Evolutionary conservation across 116 monocot genomes (phyloP), one percentile per base, ranked within the genome.

Genomic region (Zostera marina): DNA sequence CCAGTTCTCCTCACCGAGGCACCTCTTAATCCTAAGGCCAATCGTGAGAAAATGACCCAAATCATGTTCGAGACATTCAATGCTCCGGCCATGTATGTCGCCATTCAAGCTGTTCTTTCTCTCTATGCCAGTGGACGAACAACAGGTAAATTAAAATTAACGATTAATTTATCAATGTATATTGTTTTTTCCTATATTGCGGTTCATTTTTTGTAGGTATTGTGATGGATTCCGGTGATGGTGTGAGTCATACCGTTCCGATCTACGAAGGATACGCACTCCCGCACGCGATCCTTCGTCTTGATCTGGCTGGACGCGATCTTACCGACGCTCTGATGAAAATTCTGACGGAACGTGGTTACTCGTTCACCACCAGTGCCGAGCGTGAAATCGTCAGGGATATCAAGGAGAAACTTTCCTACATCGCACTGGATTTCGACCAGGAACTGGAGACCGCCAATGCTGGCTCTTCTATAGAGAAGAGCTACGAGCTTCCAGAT

Each of bases 401-500:
- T 5, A 32, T 32, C 32, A 32, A 32, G 32, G 32, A 32, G 32
- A 32, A 32, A 32, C 32, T 32, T 2, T 2, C 32, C 32, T 74
- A 74, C 52, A 70, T 74, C 20, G 74, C 74, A 11, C 70, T 74
- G 8, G 74, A 74, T 54, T 74, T 64, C 41, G 75, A 70, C 45
- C 65, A 65, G 24, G 75, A 75, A 61, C 42, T 75, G 41, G 75
- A 75, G 54, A 70, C 61, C 7, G 52, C 75, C n/a, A 69, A 69
- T 47, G 59, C 60, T 22, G 61, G 69, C 59, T 70, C 70, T n/a
- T 54, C 75, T 16, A 65, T 70, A 32, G 75, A 75, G 59, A 75
- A 75, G 60, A 75, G 53, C 60, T 75, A 75, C 40, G 75, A 70
- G 63, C 64, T 74, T 10, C 74, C 74, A 52, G 74, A 74, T 60